Percentiles rank a stretch among this genome's conserved stretches.
phyloP scores from a whole-genome alignment of 495 filamentous ascomycete species.

The Physcia stellaris region DNA sequence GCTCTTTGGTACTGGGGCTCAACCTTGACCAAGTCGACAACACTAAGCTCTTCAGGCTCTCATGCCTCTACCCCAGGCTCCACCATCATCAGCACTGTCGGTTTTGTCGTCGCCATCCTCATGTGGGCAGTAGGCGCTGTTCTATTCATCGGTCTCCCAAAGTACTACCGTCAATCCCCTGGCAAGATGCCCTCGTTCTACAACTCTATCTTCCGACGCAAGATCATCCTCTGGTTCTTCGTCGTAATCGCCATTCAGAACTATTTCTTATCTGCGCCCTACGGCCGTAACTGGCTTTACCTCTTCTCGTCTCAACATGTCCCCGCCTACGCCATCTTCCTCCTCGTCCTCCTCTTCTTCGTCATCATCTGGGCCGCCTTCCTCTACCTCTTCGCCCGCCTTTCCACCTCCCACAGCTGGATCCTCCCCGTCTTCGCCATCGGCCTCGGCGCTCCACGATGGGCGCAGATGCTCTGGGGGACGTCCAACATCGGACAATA shows the following conservation, averaged over 20 bases:
- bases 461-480: constrained; percentile 54
- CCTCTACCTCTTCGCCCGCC: constrained; percentile 32
- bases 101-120: constrained; percentile 36
- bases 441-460: constrained; percentile 47
- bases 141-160: constrained; percentile 43
- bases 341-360: constrained; percentile 46
- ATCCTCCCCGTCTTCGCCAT: constrained; percentile 54
- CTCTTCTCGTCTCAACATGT: constrained; percentile 40
- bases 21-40: no score
- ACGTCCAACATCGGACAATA: constrained; percentile 42
- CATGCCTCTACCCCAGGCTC: constrained; percentile 17
- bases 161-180: constrained; percentile 53
- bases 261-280: constrained; percentile 47
- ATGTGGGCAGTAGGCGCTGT: constrained; percentile 39
- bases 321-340: constrained; percentile 35
- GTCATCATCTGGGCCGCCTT: constrained; percentile 38
- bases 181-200: constrained; percentile 52
- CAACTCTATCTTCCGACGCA: constrained; percentile 39
- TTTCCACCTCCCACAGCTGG: constrained; percentile 45
- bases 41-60: no score
- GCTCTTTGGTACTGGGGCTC: constrained; percentile 59
- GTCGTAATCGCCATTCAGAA: constrained; percentile 52
- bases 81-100: constrained; percentile 32
- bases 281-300: constrained; percentile 50
- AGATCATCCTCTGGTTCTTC: constrained; percentile 42